Evolutionary conservation across 495 filamentous ascomycete species (phyloP), one percentile per base, ranked within the genome.

Genomic region (Daldinia caldariorum): DNA sequence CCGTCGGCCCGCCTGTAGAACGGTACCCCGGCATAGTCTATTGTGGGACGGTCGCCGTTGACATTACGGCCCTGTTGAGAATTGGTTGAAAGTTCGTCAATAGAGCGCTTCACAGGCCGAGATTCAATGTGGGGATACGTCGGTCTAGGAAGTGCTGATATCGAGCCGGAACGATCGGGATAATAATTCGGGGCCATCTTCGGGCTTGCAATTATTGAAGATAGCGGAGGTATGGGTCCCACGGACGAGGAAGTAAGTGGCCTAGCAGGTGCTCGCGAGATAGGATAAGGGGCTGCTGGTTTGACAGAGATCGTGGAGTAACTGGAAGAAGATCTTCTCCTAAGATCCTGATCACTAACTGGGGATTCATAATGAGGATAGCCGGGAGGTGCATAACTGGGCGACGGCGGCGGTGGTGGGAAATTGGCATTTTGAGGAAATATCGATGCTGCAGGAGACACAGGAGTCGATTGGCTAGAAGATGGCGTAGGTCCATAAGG

Each of bases 1-100:
- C 75, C 75, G 35, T 77, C 70, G 0, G 75, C 75, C 62, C 75
- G 51, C 31, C 68, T 71, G 49, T 77, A 77, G 9, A 67, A 61
- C 2, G 64, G 57, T 9, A 72, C 61, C 0, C 63, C 64, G 12
- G 66, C 57, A 14, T 74, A 71, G 38, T 66, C 63, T 59, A 77
- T 70, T 16, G 67, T 63, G 18, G 73, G 62, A 12, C 72, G 70
- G 13, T 75, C 67, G 14, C 75, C 75, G 32, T 72, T 70, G 3
- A 75, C 59, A 37, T 69, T 72, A 16, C 75, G 75, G 43, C 73
- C 70, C 38, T 71, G 63, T 45, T 75, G 73, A 22, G 63, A 72
- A n/a, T 50, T 65, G 6, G 67, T 13, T n/a, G 65, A 63, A 20
- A 77, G 74, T 14, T 77, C 72, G 12, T 77, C 75, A n/a, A 74